These are phyloP conservation scores for Sporothrix euskadiensis DNA, from an alignment of 2,329 filamentous ascomycete species.

Conservation along the genomic window DNA sequence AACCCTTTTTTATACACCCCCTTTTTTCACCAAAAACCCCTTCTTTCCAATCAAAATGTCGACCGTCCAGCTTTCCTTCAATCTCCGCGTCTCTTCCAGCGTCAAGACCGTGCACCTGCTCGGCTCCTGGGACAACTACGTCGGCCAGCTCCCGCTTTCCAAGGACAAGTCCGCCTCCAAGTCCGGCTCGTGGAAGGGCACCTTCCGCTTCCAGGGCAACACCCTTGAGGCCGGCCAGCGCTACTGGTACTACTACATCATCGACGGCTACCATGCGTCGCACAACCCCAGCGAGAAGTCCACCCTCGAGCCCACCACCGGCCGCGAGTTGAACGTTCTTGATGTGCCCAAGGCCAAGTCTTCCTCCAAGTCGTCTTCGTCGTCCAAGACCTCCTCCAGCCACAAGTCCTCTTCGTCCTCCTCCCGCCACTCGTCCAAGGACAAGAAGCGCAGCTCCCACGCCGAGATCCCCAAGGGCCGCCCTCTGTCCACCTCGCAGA, in stretches of 20 bases:
- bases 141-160: conserved; percentile 88
- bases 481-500: conserved; percentile 82
- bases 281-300: conserved; percentile 90
- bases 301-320: conserved; percentile 92
- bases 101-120: conserved; percentile 97
- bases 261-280: conserved; percentile 96
- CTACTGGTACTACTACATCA: conserved; percentile 99
- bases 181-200: conserved; percentile 90
- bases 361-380: conserved; percentile 39
- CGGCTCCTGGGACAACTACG: conserved; percentile 98
- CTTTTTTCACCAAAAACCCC: conserved; percentile 35
- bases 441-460: conserved; percentile 50
- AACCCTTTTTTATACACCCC: conserved; percentile 35
- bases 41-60: conserved; percentile 65
- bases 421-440: conserved; percentile 42
- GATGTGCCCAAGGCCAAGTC: conserved; percentile 71
- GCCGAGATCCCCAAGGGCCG: conserved; percentile 83
- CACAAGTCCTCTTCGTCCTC: conserved; percentile 24
- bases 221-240: conserved; percentile 85
- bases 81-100: conserved; percentile 90
- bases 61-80: conserved; percentile 90
- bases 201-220: conserved; percentile 88
- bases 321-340: conserved; percentile 95
- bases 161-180: conserved; percentile 82
- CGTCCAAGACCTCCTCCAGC: conserved; percentile 28